These are phyloP conservation scores for Cladophialophora immunda DNA, from an alignment of 2,329 filamentous ascomycete species.

Conservation along the genomic window DNA sequence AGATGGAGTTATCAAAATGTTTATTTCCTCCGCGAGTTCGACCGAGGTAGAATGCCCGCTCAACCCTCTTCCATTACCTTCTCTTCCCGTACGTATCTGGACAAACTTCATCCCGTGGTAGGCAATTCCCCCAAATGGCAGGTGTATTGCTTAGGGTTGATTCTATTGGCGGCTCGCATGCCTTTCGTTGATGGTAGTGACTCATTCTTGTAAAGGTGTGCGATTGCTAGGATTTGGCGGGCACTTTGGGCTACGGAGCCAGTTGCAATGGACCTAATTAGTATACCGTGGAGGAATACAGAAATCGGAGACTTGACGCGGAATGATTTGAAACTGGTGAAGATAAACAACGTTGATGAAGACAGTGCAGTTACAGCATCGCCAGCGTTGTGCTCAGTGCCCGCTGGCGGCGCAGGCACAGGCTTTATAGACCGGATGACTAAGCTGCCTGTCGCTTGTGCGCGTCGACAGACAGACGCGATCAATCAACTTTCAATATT, in stretches of 20 bases:
- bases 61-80: neutral
- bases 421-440: neutral
- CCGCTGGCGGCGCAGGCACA: too few species aligned
- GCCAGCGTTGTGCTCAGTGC: neutral
- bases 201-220: neutral
- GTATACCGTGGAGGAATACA: neutral
- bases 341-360: neutral
- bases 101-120: neutral
- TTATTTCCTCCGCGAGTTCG: neutral
- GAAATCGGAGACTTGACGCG: neutral
- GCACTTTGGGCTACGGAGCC: neutral
- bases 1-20: neutral
- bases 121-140: too few species aligned
- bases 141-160: too few species aligned
- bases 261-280: neutral
- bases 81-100: neutral
- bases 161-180: neutral
- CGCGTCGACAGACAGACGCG: neutral
- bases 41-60: slow-evolving; percentile 8
- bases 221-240: neutral
- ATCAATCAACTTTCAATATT: neutral
- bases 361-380: neutral
- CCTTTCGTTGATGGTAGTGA: neutral
- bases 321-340: neutral
- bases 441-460: neutral